These are phyloP conservation scores for Exophiala xenobiotica DNA, from an alignment of 2,329 filamentous ascomycete species.

Conservation along the genomic window DNA sequence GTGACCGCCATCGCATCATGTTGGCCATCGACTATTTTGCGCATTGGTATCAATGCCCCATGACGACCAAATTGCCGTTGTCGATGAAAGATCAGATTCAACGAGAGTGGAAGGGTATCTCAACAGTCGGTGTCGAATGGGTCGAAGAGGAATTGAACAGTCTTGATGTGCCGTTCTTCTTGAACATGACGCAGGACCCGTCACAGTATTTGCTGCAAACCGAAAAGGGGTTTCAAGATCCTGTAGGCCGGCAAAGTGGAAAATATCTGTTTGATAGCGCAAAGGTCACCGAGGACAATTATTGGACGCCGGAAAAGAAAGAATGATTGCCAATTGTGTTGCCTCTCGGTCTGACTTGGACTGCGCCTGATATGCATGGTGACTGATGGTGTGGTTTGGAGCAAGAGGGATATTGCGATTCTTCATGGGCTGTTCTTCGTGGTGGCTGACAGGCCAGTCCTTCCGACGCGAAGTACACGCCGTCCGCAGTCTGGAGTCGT, in stretches of 20 bases:
- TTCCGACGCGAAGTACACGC: too few relatives aligned
- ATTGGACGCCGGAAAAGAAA: constrained; percentile 17
- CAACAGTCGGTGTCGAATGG: constrained; percentile 17
- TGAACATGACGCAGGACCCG: constrained; percentile 22
- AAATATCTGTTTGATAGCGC: constrained; percentile 15
- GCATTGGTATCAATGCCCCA: constrained; percentile 22
- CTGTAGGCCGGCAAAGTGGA: constrained; percentile 12
- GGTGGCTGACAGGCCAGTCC: too few relatives aligned
- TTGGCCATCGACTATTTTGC: constrained; percentile 37
- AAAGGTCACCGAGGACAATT: constrained; percentile 21
- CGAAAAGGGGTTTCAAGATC: constrained; percentile 18
- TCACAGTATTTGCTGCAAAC: constrained; percentile 19
- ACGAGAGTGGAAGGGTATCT: constrained; percentile 17
- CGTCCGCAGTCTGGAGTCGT: too few relatives aligned
- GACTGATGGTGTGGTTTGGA: too few relatives aligned
- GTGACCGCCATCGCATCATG: constrained; percentile 47
- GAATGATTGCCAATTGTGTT: neutral
- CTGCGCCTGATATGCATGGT: too few relatives aligned
- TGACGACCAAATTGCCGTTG: constrained; percentile 18
- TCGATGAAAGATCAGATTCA: constrained; percentile 17
- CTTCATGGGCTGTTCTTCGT: too few relatives aligned
- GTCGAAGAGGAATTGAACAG: constrained; percentile 16
- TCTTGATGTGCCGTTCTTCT: constrained; percentile 15
- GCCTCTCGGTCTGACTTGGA: too few relatives aligned
- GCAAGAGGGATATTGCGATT: too few relatives aligned